Evolutionary conservation across 2,329 filamentous ascomycete genomes (phyloP), one percentile per base, ranked within the genome.

Genomic region (Exutisphaerella laricina): DNA sequence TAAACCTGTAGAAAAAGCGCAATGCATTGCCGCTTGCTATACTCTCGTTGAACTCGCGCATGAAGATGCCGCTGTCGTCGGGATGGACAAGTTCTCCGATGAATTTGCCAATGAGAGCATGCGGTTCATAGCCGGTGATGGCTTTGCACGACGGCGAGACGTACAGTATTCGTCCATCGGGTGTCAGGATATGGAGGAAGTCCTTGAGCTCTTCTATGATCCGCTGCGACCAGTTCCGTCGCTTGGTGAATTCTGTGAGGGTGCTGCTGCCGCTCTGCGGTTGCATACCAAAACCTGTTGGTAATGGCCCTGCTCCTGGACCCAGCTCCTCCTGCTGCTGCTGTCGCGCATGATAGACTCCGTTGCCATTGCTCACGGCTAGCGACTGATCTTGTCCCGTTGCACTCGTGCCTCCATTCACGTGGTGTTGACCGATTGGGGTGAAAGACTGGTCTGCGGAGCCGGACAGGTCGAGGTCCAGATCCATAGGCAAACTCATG

Each of bases 141-240:
- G 68, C 60, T 50, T 80, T 78, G 55, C 84, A 79, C 45, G 85
- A 92, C 1, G 86, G 84, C 25, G 88, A 94, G n/a, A 84, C 80
- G 61, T 92, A 94, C 46, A 85, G 77, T 56, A 97, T 83, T 51
- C 84, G 80, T 26, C 88, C 88, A 57, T 92, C 82, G 17, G 86
- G 79, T 34, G 88, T 88, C 39, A 97, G 77, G 46, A 97, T 88
- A 61, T 94, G 82, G 42, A 95, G 68, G 55, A 96, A 79, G 65
- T 96, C 90, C 60, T 84, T 85, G 55, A 97, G 72, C 70, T 95
- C 89, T 64, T 94, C 86, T 17, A 96, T 78, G 9, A 95, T 83
- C 53, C 86, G 84, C 62, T 89, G 85, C 12, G 87, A 84, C 90
- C 90, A 96, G 61, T 92, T 82, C 48, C 76, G 68, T 45, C 79